Evolutionary conservation across 2,329 filamentous ascomycete species (phyloP), one percentile per base, ranked within the genome.

Genomic region (Hypoxylon rubiginosum): DNA sequence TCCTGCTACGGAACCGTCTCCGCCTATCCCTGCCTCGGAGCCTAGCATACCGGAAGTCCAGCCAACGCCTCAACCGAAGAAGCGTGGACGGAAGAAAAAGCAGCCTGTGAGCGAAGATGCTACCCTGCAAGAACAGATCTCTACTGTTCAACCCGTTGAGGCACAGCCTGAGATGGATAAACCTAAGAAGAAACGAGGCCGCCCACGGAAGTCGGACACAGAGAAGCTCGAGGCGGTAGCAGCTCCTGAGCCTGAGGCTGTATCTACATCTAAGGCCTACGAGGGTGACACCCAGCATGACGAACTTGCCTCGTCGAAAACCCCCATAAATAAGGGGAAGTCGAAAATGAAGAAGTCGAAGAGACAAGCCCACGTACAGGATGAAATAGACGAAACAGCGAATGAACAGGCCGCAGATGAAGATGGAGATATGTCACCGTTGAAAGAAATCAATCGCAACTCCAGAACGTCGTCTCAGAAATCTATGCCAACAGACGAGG

Each of bases 61-160:
- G 34, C 58, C 66, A 13, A 51, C 58, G 32, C 48, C 46, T n/a
- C 67, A 57, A 41, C 72, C 72, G 2, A 77, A 75, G 66, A 76
- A 75, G 57, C 74, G 74, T 21, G 75, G 76, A 5, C 75, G 76
- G 13, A 76, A 76, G 69, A 77, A 74, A 63, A 77, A 77, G 54
- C 71, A 73, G 30, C 60, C 55, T 15, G 53, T 52, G 11, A 39
- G 30, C 11, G 72, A 72, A 36, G 54, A 61, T 21, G 49, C 46
- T 17, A 39, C 45, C 15, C 24, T 57, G 32, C 17, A 58, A 32
- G 53, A 58, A 15, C 55, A 49, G 19, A 19, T 43, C 10, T 9
- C 61, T 7, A n/a, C 51, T n/a, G 10, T 11, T 24, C 52, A 70
- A n/a, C 49, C 17, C 15, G 9, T 58, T 5, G 67, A 72, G 32